Evolutionary conservation across 2,329 filamentous ascomycete species (phyloP).

Genomic region (Alternaria metachromatica): DNA sequence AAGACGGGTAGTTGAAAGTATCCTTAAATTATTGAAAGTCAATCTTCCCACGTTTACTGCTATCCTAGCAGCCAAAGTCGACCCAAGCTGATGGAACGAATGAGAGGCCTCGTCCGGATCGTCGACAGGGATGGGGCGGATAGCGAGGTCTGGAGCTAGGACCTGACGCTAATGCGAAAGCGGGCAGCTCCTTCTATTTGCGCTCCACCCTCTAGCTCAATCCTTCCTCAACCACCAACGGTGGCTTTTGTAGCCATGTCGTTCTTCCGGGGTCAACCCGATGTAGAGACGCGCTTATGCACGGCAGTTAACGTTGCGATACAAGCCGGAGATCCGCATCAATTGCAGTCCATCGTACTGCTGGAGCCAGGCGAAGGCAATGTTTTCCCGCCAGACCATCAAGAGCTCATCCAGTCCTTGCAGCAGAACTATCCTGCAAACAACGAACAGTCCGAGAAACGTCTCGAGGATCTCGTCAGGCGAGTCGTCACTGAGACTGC

Average conservation of each 20-base stretch:
- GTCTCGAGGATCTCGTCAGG: slow-evolving; percentile 34
- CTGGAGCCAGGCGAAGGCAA: slow-evolving; percentile 32
- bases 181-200: slow-evolving; percentile 8
- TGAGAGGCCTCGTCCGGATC: slow-evolving; percentile 1
- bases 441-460: slow-evolving; percentile 24
- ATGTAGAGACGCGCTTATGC: slow-evolving; percentile 36
- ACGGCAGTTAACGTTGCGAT: slow-evolving; percentile 38
- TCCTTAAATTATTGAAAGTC: neutral
- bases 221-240: slow-evolving; percentile 15
- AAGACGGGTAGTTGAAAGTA: neutral
- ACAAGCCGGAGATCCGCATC: slow-evolving; percentile 24
- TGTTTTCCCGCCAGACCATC: slow-evolving; percentile 33
- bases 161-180: slow-evolving; percentile 13
- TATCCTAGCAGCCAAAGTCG: neutral
- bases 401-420: slow-evolving; percentile 37
- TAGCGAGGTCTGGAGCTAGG: slow-evolving; percentile 11
- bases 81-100: neutral
- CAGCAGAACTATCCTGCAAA: slow-evolving; percentile 30
- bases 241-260: slow-evolving; percentile 25
- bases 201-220: slow-evolving; percentile 12
- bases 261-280: slow-evolving; percentile 26
- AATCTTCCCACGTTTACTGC: neutral
- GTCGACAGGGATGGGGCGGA: slow-evolving; percentile 10
- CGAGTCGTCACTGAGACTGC: slow-evolving; percentile 50
- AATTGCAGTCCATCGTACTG: slow-evolving; percentile 37